Percentiles rank a stretch among this genome's conserved stretches.
Evolutionary conservation across 176 grass and related monocot genomes (phyloP).

Genomic region (Canna indica): DNA sequence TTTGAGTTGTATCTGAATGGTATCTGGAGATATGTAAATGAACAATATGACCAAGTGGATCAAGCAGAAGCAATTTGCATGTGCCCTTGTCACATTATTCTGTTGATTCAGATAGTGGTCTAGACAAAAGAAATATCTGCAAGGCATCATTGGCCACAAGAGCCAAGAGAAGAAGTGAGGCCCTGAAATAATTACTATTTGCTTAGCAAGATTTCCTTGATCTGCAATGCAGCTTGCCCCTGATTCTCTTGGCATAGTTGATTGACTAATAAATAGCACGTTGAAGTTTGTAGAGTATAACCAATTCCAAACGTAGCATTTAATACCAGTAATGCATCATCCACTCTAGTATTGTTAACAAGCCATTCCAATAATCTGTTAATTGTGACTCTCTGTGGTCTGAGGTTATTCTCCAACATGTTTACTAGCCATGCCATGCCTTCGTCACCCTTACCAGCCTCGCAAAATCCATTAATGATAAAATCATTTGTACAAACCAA

Average conservation of each 20-base stretch:
- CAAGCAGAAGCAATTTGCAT: not conserved
- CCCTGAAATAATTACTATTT: constrained; percentile 8
- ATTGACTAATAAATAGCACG: constrained; percentile 40
- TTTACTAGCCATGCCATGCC: constrained; percentile 61
- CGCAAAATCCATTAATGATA: constrained; percentile 60
- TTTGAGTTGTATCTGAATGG: not conserved
- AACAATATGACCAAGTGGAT: not conserved
- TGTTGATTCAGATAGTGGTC: not conserved
- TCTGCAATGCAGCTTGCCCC: constrained; percentile 17
- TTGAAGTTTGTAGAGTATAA: constrained; percentile 24
- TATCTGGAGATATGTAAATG: not conserved
- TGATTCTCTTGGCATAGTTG: constrained; percentile 36
- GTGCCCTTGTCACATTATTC: not conserved
- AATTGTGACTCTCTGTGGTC: constrained; percentile 36
- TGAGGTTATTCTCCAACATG: constrained; percentile 68
- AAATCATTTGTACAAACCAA: constrained; percentile 44
- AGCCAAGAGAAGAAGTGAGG: not conserved
- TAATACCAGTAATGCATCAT: constrained; percentile 60
- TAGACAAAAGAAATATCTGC: not conserved
- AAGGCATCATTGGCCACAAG: not conserved
- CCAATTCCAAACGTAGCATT: constrained; percentile 61
- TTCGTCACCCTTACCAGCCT: constrained; percentile 42
- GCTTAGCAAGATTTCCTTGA: constrained; percentile 40
- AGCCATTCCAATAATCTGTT: constrained; percentile 39
- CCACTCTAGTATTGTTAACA: constrained; percentile 23